These are phyloP conservation scores for Coprinellus micaceus DNA, from an alignment of 768 basidiomycete species.

Conservation along the genomic window DNA sequence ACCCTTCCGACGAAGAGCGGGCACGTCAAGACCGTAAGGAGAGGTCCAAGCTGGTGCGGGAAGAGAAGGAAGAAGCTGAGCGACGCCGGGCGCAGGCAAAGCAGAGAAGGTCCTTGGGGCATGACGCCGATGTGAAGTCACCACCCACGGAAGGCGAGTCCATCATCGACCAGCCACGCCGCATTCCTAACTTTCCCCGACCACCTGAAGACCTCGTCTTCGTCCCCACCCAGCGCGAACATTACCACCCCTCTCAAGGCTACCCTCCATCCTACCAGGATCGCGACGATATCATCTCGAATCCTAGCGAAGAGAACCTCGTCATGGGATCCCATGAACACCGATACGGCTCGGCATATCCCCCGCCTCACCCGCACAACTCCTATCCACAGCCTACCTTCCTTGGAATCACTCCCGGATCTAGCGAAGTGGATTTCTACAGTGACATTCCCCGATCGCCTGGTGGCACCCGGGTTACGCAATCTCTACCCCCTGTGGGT, in stretches of 20 bases:
- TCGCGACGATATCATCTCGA: constrained; percentile 70
- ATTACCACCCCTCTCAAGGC: background rate
- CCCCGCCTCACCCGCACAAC: background rate
- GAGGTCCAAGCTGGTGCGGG: constrained; percentile 53
- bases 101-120: background rate
- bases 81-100: background rate
- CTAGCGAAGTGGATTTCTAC: constrained; percentile 3
- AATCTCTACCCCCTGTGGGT: constrained; percentile 21
- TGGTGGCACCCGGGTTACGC: constrained; percentile 4
- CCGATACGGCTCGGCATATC: constrained; percentile 2
- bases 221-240: constrained; percentile 35
- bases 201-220: constrained; percentile 57
- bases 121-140: background rate
- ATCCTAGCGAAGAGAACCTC: constrained; percentile 79
- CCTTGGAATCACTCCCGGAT: constrained; percentile 8
- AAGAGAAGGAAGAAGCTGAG: constrained; percentile 30
- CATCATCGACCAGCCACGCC: constrained; percentile 59
- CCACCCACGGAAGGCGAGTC: background rate
- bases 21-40: constrained; percentile 65
- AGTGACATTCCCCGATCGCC: constrained; percentile 8
- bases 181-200: constrained; percentile 75
- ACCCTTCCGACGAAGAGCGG: constrained; percentile 86
- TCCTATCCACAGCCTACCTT: constrained; percentile 3
- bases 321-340: constrained; percentile 17
- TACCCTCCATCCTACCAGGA: background rate